Base-by-base conservation (phyloP, 306 rosid genomes). In the Astragalus membranaceus region DNA sequence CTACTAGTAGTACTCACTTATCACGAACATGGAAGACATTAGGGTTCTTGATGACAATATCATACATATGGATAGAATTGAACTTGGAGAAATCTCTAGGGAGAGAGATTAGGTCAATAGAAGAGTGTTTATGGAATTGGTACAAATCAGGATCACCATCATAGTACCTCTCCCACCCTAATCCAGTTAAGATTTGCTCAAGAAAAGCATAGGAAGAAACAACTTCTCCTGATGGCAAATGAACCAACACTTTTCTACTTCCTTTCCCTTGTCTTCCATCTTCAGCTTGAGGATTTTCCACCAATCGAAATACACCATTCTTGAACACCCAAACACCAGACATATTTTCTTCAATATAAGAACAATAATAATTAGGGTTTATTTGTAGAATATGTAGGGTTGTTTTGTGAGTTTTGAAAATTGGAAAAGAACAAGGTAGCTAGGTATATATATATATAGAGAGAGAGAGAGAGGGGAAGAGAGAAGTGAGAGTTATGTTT, bases 81-180 rank as follows among this genome's bases (percentile, higher is more conserved):
- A 95, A 95, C 82, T 77, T 87, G 70, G 84, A 76, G 78, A 87
- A 95, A 10, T 95, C 96, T 29, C 57, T 73, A 0, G 99, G 99
- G 6, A 95, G 97, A 39, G 97, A 91, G 11, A 95, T 95, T 9
- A 95, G 80, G 82, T 95, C 99, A 65, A 89, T 91, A 52, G 97
- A 87, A 5, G 92, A 82, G n/a, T 70, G 80, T 77, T 91, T 91
- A 73, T 95, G 99, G 82, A 91, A 95, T 56, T 95, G 99, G 76
- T 79, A 82, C 6, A 89, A 74, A 10, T 91, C 96, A 0, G 95
- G 86, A 73, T 87, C 99, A 1, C 97, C 95, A 0, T 82, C 92
- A 39, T 91, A 86, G 66, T 95, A 95, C 87, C 99, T 91, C 77
- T 95, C 97, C 99, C 99, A 95, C 6, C 99, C 99, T 20, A 95